These are phyloP conservation scores for Amylocystis lapponica DNA, from an alignment of 768 basidiomycete genomes.

Conservation along the genomic window DNA sequence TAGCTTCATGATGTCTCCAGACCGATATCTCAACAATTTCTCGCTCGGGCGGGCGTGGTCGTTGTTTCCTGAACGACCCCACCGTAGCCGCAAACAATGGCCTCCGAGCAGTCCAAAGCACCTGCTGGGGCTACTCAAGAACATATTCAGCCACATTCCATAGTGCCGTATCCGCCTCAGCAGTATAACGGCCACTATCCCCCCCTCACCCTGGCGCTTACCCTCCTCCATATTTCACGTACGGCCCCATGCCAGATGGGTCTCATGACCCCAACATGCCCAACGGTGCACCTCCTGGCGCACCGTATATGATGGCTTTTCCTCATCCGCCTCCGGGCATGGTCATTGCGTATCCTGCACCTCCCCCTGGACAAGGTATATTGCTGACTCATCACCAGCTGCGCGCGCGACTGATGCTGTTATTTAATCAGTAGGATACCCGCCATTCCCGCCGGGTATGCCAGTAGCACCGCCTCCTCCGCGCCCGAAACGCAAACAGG, in stretches of 20 bases:
- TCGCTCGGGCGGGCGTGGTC: not conserved
- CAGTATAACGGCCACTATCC: slow-evolving; percentile 20
- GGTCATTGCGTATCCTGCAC: slow-evolving; percentile 38
- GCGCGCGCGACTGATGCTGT: too few species aligned
- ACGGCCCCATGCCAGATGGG: slow-evolving; percentile 21
- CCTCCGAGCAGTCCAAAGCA: slow-evolving; percentile 16
- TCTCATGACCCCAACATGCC: slow-evolving; percentile 27
- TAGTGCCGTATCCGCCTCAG: slow-evolving; percentile 15
- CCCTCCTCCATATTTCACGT: slow-evolving; percentile 21
- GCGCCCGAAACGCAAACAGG: slow-evolving; percentile 46
- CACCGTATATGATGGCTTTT: slow-evolving; percentile 33
- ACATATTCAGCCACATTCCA: slow-evolving; percentile 11
- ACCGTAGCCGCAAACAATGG: slow-evolving; percentile 8
- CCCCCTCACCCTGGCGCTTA: slow-evolving; percentile 20
- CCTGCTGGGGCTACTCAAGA: slow-evolving; percentile 12
- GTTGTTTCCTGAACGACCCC: not conserved
- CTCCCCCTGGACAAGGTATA: slow-evolving; percentile 33
- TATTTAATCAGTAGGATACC: slow-evolving; percentile 17
- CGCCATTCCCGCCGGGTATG: slow-evolving; percentile 24
- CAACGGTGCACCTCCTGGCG: slow-evolving; percentile 27
- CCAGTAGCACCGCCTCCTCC: slow-evolving; percentile 19
- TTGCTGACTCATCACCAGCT: not conserved
- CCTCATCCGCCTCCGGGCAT: slow-evolving; percentile 35
- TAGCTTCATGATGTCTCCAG: slow-evolving; percentile 14
- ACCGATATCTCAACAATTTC: not conserved